Percentiles rank a stretch among this genome's conserved stretches.
Evolutionary conservation across 768 basidiomycete species (phyloP).

Genomic region (Suillus weaverae): DNA sequence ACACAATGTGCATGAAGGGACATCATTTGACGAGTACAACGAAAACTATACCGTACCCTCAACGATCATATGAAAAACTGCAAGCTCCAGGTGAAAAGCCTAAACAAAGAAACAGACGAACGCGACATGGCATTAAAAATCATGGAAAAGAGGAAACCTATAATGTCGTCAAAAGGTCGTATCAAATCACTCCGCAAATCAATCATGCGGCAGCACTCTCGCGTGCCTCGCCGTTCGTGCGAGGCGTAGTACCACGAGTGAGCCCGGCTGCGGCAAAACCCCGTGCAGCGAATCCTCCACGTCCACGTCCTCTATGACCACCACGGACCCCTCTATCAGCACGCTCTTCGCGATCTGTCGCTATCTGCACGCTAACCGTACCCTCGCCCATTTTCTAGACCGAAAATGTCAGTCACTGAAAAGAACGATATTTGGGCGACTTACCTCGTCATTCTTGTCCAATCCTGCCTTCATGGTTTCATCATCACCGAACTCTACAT

Average conservation of each 20-base stretch:
- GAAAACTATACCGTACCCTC: conserved; percentile 3
- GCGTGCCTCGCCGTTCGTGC: conserved; percentile 29
- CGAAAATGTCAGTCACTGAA: conserved; percentile 12
- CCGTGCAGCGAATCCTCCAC: conserved; percentile 62
- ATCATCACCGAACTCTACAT: conserved; percentile 90
- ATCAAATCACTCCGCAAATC: conserved; percentile 16
- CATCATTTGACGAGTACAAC: not conserved
- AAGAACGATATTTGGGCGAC: conserved; percentile 18
- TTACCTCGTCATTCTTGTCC: conserved; percentile 70
- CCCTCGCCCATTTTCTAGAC: conserved; percentile 68
- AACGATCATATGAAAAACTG: conserved; percentile 7
- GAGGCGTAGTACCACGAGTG: conserved; percentile 35
- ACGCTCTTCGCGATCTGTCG: conserved; percentile 53
- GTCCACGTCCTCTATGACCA: conserved; percentile 53
- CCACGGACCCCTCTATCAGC: conserved; percentile 41
- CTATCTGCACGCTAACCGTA: conserved; percentile 67
- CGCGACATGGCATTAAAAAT: not conserved
- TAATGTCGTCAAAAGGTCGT: conserved; percentile 19
- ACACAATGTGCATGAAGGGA: not conserved
- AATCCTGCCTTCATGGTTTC: conserved; percentile 80
- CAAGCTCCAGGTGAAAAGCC: not conserved
- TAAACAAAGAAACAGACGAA: conserved; percentile 2
- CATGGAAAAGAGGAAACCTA: conserved; percentile 11
- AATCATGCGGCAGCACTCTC: conserved; percentile 27
- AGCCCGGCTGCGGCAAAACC: conserved; percentile 73